Evolutionary conservation across 495 filamentous ascomycete species (phyloP).

Genomic region (Podospora didyma): DNA sequence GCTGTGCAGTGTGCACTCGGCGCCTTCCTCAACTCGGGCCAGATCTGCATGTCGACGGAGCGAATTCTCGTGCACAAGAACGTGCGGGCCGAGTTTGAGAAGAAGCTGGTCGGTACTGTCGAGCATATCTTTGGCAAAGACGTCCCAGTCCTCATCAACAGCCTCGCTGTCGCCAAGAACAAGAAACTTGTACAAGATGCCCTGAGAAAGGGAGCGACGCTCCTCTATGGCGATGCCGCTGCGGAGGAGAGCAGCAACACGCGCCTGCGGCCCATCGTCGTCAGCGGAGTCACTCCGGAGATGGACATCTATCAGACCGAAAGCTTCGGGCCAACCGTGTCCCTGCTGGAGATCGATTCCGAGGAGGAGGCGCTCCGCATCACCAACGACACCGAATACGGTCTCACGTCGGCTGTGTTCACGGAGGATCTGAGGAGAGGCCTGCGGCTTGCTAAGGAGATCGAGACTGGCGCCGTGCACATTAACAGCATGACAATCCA

Average conservation of each 20-base stretch:
- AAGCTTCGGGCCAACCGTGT: conserved; percentile 77
- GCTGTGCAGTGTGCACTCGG: conserved; percentile 49
- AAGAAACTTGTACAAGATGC: conserved; percentile 64
- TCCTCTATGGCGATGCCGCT: conserved; percentile 56
- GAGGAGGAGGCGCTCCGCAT: conserved; percentile 70
- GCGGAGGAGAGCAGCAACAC: conserved; percentile 44
- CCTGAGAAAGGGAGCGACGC: conserved; percentile 60
- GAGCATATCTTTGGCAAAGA: conserved; percentile 48
- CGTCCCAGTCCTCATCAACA: conserved; percentile 58
- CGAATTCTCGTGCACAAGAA: conserved; percentile 75
- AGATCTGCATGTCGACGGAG: conserved; percentile 93
- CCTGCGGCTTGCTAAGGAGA: conserved; percentile 66
- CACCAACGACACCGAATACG: conserved; percentile 80
- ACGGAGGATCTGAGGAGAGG: conserved; percentile 73
- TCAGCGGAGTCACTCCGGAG: conserved; percentile 64
- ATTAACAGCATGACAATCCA: conserved; percentile 85
- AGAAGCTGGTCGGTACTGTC: conserved; percentile 52
- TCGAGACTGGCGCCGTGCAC: conserved; percentile 83
- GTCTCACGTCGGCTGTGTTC: conserved; percentile 82
- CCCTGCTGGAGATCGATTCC: conserved; percentile 49
- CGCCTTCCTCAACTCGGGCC: conserved; percentile 60
- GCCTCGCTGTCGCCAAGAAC: conserved; percentile 60
- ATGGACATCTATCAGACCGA: conserved; percentile 84
- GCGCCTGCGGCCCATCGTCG: conserved; percentile 66
- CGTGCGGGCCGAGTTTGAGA: conserved; percentile 61